phyloP scores from a whole-genome alignment of 495 filamentous ascomycete genomes.

The Tuber indicum region DNA sequence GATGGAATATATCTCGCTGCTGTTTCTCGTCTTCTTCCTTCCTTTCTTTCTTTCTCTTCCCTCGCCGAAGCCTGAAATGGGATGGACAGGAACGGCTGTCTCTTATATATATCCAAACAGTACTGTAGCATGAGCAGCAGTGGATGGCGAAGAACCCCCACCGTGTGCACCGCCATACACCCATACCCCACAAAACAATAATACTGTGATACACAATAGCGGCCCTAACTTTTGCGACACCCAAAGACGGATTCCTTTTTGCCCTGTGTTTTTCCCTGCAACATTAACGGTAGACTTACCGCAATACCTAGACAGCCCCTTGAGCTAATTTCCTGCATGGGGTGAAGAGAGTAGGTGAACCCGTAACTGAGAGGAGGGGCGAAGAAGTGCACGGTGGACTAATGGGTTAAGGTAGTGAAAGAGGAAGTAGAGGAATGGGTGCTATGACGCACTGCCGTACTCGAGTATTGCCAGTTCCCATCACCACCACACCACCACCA shows the following conservation, averaged over 20 bases:
- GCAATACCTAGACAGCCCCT: not conserved
- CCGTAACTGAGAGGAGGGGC: not conserved
- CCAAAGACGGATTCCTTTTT: not conserved
- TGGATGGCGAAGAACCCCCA: not conserved
- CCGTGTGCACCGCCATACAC: not conserved
- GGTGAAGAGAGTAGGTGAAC: not conserved
- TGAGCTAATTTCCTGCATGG: slow-evolving; percentile 1
- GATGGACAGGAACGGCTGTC: not conserved
- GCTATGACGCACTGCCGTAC: not conserved
- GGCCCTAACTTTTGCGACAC: not conserved
- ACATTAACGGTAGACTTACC: not conserved
- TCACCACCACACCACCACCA: not conserved
- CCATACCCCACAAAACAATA: not conserved
- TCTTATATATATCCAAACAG: not conserved
- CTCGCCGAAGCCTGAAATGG: not conserved
- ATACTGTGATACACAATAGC: not conserved
- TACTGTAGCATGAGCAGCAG: not conserved
- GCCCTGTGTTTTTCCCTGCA: not conserved
- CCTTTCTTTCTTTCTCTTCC: not conserved
- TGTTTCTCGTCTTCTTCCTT: not conserved
- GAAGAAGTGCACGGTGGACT: not conserved
- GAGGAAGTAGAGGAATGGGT: not conserved
- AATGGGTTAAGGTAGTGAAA: not conserved
- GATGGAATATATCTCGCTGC: not conserved
- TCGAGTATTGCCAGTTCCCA: not conserved